A percentile compares a stretch with the other conserved stretches of the same genome.
Conservation (phyloP, 768 basidiomycete species). For the Kwoniella botswanensis region DNA sequence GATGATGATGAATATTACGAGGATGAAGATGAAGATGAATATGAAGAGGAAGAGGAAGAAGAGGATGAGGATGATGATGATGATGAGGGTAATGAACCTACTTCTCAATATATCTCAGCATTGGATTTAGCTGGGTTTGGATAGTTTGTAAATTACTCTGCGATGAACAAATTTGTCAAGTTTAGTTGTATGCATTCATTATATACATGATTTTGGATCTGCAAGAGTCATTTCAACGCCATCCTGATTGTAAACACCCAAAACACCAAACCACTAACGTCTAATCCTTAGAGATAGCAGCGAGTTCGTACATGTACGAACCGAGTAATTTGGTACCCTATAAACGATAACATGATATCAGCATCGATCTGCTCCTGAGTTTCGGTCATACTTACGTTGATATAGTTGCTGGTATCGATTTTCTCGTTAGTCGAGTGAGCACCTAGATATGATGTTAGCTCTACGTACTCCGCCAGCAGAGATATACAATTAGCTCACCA, state of each 20-base stretch:
- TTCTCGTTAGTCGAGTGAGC: slow-evolving; percentile 79
- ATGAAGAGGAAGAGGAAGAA: slow-evolving; percentile 42
- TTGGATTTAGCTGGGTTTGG: slow-evolving; percentile 51
- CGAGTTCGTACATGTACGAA: slow-evolving; percentile 79
- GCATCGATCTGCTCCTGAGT: not conserved
- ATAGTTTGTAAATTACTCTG: not conserved
- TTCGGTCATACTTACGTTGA: slow-evolving; percentile 68
- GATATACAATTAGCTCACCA: slow-evolving; percentile 69
- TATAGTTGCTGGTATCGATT: slow-evolving; percentile 85
- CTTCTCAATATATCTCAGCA: slow-evolving; percentile 51
- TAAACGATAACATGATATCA: not conserved
- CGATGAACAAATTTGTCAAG: not conserved
- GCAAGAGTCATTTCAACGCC: not conserved
- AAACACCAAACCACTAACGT: not conserved
- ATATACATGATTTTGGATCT: slow-evolving; percentile 2
- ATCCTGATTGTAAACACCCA: not conserved
- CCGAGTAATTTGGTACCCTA: slow-evolving; percentile 71
- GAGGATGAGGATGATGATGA: slow-evolving; percentile 48
- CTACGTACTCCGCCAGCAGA: not conserved
- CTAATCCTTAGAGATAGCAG: slow-evolving; percentile 38
- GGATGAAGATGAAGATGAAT: slow-evolving; percentile 25
- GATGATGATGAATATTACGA: slow-evolving; percentile 26
- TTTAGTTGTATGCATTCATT: slow-evolving; percentile 8
- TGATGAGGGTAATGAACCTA: slow-evolving; percentile 33
- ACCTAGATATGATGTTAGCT: slow-evolving; percentile 15